Base-by-base conservation (phyloP, 768 basidiomycete species). In the Hypsizygus marmoreus region DNA sequence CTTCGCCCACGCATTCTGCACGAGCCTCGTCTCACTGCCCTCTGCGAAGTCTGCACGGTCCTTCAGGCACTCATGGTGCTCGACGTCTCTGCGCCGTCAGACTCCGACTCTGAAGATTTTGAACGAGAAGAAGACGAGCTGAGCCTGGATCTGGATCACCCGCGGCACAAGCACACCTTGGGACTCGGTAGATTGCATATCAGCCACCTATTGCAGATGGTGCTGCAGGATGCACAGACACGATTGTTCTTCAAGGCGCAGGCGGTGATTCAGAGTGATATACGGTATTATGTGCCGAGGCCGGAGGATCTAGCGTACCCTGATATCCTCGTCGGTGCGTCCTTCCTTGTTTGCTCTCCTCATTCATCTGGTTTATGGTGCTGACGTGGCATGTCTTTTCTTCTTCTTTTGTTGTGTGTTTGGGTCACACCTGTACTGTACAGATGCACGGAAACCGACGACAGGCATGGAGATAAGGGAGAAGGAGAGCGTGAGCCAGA, bases 31-130 rank as follows among this genome's bases (percentile, higher is more conserved):
- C 79, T 99, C 35, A 86, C 86, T 1, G 84, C 84, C 0, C 81
- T 99, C 1, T 95, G 94, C 61, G 90, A 95, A 63, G 91, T 97
- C 19, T 99, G 95, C 73, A 97, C 92, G 0, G 91, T 99, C 14
- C 75, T 99, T 2, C 91, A 95, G 61, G 95, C 95, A 0, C 75
- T 98, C 31, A 97, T 98, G 92, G 89, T 97, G 3, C 82, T 94
- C 22, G 94, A 95, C 59, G 74, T 89, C 13, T 71, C 80, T 0
- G 65, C 54, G 46, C 6, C 55, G 29, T 50, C 57, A 2, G 62
- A 56, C 6, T 60, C 56, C 8, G 58, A 59, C 14, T 40, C 41
- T 5, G 47, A 53, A 3, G 54, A 61, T 17, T 40, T 58, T 16
- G 57, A 60, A 6, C 51, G 54, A 51, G 48, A 58, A 14, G 35